Base-by-base conservation (phyloP, 179 eudicot species). In the Beta lomatogona region DNA sequence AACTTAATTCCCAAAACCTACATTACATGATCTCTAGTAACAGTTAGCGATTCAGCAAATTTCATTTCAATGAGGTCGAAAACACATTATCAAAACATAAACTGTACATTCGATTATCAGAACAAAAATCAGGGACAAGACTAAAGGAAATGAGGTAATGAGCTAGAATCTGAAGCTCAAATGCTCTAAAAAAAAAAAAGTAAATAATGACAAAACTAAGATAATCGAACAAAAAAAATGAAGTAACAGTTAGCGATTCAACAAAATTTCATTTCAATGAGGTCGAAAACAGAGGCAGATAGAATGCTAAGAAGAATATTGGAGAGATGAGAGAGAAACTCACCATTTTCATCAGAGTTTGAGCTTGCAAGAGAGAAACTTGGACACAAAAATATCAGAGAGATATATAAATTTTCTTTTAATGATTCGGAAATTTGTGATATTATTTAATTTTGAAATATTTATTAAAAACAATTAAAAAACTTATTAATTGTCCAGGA, bases 301-400 rank as follows among this genome's bases (percentile, higher is more conserved):
- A 57, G 15, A 25, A 57, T 15, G 11, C 31, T 16, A 15, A 18
- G 19, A 45, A 80, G 44, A 77, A 4, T 52, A 45, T 12, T 50
- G 72, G 25, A 73, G n/a, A 75, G 59, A 6, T 36, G 50, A 75
- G 16, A 55, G 28, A 57, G 77, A 18, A 57, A 16, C 31, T 75
- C 87, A 71, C 85, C 87, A 85, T 85, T 74, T 64, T 75, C 36
- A 6, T 9, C 21, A 5, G 50, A 70, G 19, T 69, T 41, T 46
- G 45, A 79, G 66, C 73, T 68, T 31, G 14, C 4, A 21, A 36
- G 25, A 46, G 63, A 66, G 60, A 68, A 54, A 18, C 7, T 36
- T 54, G 67, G 0, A 31, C 1, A 15, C 44, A 6, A 54, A 8
- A 59, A 15, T 9, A 15, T 11, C 46, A 22, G 68, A 59, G 58